These are phyloP conservation scores for Grosmannia serpens DNA, from an alignment of 2,329 filamentous ascomycete genomes.

Conservation along the genomic window DNA sequence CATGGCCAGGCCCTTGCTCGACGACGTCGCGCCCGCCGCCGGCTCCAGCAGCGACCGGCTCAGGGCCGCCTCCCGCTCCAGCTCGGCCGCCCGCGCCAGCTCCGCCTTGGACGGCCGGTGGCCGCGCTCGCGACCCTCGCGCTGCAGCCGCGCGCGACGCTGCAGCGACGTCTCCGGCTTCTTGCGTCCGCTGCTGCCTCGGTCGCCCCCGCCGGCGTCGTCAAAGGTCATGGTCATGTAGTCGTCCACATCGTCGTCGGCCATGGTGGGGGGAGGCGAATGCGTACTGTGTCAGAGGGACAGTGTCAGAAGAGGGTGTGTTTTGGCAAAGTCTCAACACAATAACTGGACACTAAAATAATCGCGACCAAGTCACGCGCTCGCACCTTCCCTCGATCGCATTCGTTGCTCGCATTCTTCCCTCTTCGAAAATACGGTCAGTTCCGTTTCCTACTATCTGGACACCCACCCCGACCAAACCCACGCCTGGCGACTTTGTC, in stretches of 20 bases:
- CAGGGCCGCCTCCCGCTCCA: constrained; percentile 64
- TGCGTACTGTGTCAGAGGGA: no score
- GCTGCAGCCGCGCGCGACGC: constrained; percentile 39
- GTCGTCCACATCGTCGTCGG: constrained; percentile 55
- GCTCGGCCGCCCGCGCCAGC: constrained; percentile 60
- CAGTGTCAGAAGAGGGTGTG: not conserved
- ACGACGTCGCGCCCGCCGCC: constrained; percentile 19
- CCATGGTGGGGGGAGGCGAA: not conserved
- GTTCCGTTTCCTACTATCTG: no score
- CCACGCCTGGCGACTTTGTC: no score
- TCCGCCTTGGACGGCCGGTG: constrained; percentile 72
- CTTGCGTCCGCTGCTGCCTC: not conserved
- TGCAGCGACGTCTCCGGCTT: constrained; percentile 38
- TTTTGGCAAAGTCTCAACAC: no score
- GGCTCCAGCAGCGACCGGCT: constrained; percentile 54
- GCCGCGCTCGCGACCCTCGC: constrained; percentile 56
- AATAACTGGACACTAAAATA: no score
- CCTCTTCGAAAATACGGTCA: no score
- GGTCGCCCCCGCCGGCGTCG: constrained; percentile 28
- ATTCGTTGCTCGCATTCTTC: no score
- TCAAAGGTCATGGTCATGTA: constrained; percentile 95
- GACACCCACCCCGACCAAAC: no score
- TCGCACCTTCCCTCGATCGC: no score
- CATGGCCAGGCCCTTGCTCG: constrained; percentile 86
- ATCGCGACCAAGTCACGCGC: no score